Evolutionary conservation across 306 rosid genomes (phyloP), one percentile per base, ranked within the genome.

Genomic region (Psophocarpus tetragonolobus): DNA sequence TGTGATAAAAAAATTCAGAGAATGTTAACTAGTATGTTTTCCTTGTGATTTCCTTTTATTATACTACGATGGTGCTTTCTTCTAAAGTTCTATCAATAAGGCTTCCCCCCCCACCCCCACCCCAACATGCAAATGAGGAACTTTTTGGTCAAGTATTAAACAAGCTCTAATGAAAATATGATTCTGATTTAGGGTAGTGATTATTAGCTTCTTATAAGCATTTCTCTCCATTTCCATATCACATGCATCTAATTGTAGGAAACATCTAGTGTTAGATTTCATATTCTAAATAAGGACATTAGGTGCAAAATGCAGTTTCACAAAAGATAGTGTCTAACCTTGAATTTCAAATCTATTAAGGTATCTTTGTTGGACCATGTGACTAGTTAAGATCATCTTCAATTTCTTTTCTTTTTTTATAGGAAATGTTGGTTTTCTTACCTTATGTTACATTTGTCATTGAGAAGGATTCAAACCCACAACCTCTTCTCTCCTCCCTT

Each of bases 1-100:
- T 93, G 90, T 68, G 90, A 93, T 75, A 75, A 75, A 79, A 86
- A 85, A 57, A 87, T 93, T 71, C 87, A 84, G 65, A 88, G 79
- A 71, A 81, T 91, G 65, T 64, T 80, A 74, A 76, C 75, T 64
- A 91, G 97, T 91, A 84, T 39, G 69, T 27, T 83, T 68, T 63
- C 60, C 2, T 29, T 85, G 36, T 24, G 58, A 18, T 75, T 42
- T 66, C 67, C 53, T 73, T 50, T n/a, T 20, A 21, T 71, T 56
- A 47, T 80, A 51, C 60, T 35, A 62, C 24, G 18, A 24, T 63
- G 42, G 54, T 65, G 30, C 67, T 57, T 70, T 57, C 50, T 36
- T 78, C n/a, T n/a, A n/a, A n/a, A n/a, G n/a, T n/a, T n/a, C 72
- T 41, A 39, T 21, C 23, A 8, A 12, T 53, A 14, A n/a, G 42